A percentile compares a stretch with the other conserved stretches of the same genome.
Conservation (phyloP, 306 rosid species). For the Abrus pulchellus region DNA sequence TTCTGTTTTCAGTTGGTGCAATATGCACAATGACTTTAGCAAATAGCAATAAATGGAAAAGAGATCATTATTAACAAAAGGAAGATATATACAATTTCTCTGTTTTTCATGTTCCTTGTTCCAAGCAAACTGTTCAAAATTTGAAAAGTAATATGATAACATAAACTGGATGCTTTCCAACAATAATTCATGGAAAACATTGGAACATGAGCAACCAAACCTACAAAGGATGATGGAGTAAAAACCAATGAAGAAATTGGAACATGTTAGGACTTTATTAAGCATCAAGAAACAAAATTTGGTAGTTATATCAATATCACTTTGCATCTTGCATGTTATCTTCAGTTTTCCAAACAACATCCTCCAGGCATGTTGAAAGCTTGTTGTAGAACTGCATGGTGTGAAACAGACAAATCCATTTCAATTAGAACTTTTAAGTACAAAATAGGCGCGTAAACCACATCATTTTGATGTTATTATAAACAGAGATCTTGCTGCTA, state of each 20-base stretch:
- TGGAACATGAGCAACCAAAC: slow-evolving; percentile 36
- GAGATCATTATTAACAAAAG: background rate
- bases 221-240: background rate
- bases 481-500: background rate
- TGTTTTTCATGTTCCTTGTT: background rate
- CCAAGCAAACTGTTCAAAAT: slow-evolving; percentile 19
- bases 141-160: slow-evolving; percentile 3
- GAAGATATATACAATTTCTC: background rate
- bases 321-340: slow-evolving; percentile 68
- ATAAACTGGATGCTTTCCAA: slow-evolving; percentile 51
- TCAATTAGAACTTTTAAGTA: background rate
- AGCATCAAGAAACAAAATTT: slow-evolving; percentile 9
- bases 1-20: background rate
- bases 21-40: background rate
- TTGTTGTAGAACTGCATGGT: slow-evolving; percentile 78
- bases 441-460: background rate
- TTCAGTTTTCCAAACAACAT: slow-evolving; percentile 87
- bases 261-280: slow-evolving; percentile 11
- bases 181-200: slow-evolving; percentile 48
- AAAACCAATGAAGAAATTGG: slow-evolving; percentile 4
- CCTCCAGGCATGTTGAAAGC: slow-evolving; percentile 76
- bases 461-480: background rate
- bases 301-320: slow-evolving; percentile 31
- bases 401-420: background rate
- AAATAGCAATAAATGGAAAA: background rate